Conservation (phyloP, 1,139 yeast genomes). For the Scheffersomyces illinoinensis region DNA sequence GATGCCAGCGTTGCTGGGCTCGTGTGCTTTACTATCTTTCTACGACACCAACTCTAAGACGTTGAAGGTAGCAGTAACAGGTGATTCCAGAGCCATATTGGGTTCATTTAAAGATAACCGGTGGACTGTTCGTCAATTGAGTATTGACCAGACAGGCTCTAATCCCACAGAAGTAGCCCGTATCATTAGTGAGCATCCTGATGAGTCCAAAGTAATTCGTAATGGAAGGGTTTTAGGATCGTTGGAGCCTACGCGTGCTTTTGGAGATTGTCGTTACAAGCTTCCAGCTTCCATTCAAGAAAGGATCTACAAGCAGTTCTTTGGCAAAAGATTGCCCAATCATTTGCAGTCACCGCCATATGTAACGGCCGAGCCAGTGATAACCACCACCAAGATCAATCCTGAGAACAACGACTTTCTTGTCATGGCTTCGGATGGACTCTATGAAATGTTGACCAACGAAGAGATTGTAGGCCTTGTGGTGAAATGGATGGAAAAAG, state of each 20-base stretch:
- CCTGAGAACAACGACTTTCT: constrained; percentile 79
- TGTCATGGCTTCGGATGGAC: constrained; percentile 93
- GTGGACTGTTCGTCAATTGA: constrained; percentile 87
- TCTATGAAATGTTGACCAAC: constrained; percentile 87
- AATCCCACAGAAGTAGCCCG: constrained; percentile 86
- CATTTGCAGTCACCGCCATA: constrained; percentile 90
- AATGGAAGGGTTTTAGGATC: constrained; percentile 92
- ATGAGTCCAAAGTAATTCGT: constrained; percentile 78
- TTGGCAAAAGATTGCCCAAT: constrained; percentile 81
- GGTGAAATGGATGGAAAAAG: constrained; percentile 88
- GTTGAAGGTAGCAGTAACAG: constrained; percentile 90
- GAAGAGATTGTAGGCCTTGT: constrained; percentile 93
- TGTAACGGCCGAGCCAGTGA: constrained; percentile 94
- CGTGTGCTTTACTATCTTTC: constrained; percentile 87
- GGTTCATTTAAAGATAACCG: constrained; percentile 71
- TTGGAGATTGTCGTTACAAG: constrained; percentile 95
- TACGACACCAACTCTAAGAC: constrained; percentile 75
- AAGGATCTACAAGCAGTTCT: constrained; percentile 70
- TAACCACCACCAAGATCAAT: constrained; percentile 76
- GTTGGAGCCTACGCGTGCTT: constrained; percentile 95
- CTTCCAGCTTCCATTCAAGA: constrained; percentile 75
- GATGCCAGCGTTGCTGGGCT: constrained; percentile 94
- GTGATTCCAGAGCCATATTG: constrained; percentile 91
- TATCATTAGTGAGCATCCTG: constrained; percentile 85
- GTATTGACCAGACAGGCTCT: constrained; percentile 94